These are phyloP conservation scores for Mortierella sp. DNA, from an alignment of 371 early-diverging fungal genomes.

Conservation along the genomic window DNA sequence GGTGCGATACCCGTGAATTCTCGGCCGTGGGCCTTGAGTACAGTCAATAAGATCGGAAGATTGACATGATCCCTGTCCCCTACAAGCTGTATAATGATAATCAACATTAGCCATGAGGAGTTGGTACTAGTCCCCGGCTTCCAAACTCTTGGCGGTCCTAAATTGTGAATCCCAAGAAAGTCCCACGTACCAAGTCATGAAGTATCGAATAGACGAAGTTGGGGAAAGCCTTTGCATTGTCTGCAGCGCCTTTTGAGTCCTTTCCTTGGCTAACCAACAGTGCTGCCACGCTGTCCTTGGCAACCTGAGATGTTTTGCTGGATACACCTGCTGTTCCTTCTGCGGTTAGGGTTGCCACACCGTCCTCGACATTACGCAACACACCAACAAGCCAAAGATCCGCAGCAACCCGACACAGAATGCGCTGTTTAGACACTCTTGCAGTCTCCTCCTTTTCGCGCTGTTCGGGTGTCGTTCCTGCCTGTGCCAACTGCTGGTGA, in stretches of 20 bases:
- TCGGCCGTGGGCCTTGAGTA: conserved; percentile 77
- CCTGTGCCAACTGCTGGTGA: conserved; percentile 50
- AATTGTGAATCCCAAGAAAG: neutral
- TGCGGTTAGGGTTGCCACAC: conserved; percentile 62
- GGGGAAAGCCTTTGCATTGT: conserved; percentile 27
- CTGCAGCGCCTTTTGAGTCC: conserved; percentile 34
- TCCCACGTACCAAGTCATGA: conserved; percentile 51
- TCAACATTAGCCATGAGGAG: neutral
- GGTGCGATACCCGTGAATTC: conserved; percentile 64
- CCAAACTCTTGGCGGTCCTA: too few species aligned
- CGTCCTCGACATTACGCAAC: conserved; percentile 76
- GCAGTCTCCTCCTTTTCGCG: conserved; percentile 86
- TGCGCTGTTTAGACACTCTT: conserved; percentile 76
- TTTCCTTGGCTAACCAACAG: conserved; percentile 54
- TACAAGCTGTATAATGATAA: conserved; percentile 43
- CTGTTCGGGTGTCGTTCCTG: conserved; percentile 76
- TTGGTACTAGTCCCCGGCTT: too few species aligned
- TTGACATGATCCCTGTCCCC: conserved; percentile 73
- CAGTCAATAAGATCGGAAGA: conserved; percentile 79
- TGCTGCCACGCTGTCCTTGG: conserved; percentile 67
- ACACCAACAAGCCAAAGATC: conserved; percentile 91
- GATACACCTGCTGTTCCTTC: conserved; percentile 59
- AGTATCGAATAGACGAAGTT: conserved; percentile 53
- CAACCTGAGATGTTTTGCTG: conserved; percentile 39
- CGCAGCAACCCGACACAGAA: conserved; percentile 76